A percentile compares a stretch with the other conserved stretches of the same genome.
Evolutionary conservation across 2,329 filamentous ascomycete species (phyloP).

Genomic region (Cladophialophora exuberans): DNA sequence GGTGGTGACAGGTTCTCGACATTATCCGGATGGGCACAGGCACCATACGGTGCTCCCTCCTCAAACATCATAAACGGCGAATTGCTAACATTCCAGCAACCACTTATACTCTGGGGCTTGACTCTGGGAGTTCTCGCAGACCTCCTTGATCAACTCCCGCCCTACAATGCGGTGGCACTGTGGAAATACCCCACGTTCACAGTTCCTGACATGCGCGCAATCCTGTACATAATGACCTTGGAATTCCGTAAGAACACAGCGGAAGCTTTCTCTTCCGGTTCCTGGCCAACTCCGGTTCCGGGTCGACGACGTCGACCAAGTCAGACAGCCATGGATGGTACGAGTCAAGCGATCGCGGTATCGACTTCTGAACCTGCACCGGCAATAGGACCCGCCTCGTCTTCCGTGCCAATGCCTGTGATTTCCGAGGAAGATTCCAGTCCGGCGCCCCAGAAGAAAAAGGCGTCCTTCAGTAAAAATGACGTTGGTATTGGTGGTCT

Average conservation of each 20-base stretch:
- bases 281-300: constrained; percentile 35
- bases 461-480: constrained; percentile 37
- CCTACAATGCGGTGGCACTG: constrained; percentile 61
- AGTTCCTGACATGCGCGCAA: constrained; percentile 61
- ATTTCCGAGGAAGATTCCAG: constrained; percentile 19
- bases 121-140: constrained; percentile 70
- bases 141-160: constrained; percentile 69
- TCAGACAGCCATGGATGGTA: constrained; percentile 39
- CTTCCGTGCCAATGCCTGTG: background rate
- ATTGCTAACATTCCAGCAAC: constrained; percentile 40
- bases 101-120: constrained; percentile 69
- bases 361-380: constrained; percentile 13
- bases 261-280: constrained; percentile 38
- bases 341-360: constrained; percentile 32
- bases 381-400: constrained; percentile 18
- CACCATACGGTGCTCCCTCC: constrained; percentile 27
- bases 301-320: constrained; percentile 35
- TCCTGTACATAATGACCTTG: constrained; percentile 64
- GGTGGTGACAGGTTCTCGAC: constrained; percentile 30
- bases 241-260: constrained; percentile 58
- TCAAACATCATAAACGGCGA: constrained; percentile 24
- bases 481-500: constrained; percentile 44
- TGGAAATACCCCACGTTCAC: constrained; percentile 74
- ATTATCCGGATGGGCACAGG: constrained; percentile 30
- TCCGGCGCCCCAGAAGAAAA: constrained; percentile 5